Evolutionary conservation across 2,329 filamentous ascomycete species (phyloP), one percentile per base, ranked within the genome.

Genomic region (Cercospora canescens): DNA sequence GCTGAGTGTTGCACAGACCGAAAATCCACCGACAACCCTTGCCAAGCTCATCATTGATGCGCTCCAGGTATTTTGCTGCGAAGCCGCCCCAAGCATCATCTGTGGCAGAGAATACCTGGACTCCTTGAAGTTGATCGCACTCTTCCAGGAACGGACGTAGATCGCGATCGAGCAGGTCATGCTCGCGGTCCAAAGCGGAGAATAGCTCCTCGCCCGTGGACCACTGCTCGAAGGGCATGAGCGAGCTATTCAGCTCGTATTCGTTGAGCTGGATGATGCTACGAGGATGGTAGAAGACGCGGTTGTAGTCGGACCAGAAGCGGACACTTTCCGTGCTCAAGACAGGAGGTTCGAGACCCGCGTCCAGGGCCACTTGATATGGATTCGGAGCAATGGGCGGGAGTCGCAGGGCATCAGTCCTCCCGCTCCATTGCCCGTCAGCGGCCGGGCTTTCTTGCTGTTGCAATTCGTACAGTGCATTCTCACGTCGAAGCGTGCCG

Each of bases 301-400:
- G 88, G 72, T 92, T 96, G 79, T 93, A 98, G 79, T 99, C 95
- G 34, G 93, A 96, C 94, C 95, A 99, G 81, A 95, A 98, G 62
- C 93, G 88, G n/a, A 98, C 91, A 11, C 87, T 86, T 6, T 88
- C 86, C 1, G 88, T 84, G 1, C 85, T 90, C 21, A 97, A 84
- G 60, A 83, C 81, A 0, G 91, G 86, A 6, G 89, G 84, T 3
- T 86, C 78, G 5, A 86, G 76, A 24, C 93, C 93, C 32, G 87
- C 80, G 71, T 97, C 91, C 3, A 98, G 87, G 69, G 88, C 90
- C 74, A 87, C 85, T 75, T 96, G 93, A 77, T 97, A 98, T 55
- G 88, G 83, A 75, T 87, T 93, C 66, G 86, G 87, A 39, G 85
- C 81, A 60, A 98, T 91, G 8, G 85, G 84, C 58, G 85, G 77